Evolutionary conservation across 257 asterid species (phyloP).

Genomic region (Solanum clarkiae): DNA sequence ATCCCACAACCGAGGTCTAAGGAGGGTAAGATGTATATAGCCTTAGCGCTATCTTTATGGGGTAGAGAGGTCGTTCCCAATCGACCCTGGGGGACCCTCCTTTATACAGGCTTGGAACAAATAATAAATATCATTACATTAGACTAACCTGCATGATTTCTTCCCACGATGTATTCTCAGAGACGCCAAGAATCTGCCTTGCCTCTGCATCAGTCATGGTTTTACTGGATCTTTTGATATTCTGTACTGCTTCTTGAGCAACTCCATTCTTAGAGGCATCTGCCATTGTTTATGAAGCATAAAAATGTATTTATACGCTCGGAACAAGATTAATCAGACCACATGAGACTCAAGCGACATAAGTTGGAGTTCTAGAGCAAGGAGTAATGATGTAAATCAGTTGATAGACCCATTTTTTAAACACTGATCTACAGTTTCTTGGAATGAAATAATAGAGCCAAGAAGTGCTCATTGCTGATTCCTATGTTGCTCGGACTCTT

Average conservation of each 20-base stretch:
- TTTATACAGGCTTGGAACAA: not conserved
- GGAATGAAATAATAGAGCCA: not conserved
- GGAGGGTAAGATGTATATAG: too few relatives aligned
- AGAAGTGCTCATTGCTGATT: not conserved
- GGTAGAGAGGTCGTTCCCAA: too few relatives aligned
- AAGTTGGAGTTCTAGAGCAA: not conserved
- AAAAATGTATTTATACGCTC: not conserved
- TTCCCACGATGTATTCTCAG: constrained; percentile 62
- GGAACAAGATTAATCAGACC: not conserved
- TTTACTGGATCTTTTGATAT: constrained; percentile 40
- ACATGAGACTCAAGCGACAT: not conserved
- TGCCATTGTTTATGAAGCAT: not conserved
- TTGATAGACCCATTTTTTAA: not conserved
- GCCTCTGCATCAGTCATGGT: constrained; percentile 62
- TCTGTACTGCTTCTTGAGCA: constrained; percentile 64
- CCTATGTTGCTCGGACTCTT: not conserved
- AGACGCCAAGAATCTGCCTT: constrained; percentile 59
- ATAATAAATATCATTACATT: not conserved
- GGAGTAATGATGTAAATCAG: not conserved
- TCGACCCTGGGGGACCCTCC: too few relatives aligned
- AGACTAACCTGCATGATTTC: constrained; percentile 42
- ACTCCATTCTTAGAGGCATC: constrained; percentile 67
- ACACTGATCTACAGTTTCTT: not conserved
- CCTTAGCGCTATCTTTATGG: too few relatives aligned
- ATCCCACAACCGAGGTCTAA: too few relatives aligned